Percentiles rank a stretch among this genome's conserved stretches.
phyloP scores from a whole-genome alignment of 164 flowering plant species.

The Nelumbo lutea region DNA sequence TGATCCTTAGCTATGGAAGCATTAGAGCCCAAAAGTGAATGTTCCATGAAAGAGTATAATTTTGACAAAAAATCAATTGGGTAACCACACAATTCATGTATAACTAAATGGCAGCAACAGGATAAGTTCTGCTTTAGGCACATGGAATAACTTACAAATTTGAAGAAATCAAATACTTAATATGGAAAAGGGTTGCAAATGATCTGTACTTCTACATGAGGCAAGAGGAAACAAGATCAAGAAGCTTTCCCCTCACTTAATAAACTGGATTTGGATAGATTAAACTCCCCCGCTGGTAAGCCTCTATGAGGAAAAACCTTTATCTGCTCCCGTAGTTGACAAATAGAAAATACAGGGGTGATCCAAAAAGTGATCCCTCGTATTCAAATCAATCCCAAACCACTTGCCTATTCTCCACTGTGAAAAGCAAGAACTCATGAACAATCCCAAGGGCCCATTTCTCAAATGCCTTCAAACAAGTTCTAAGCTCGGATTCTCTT shows the following conservation, averaged over 20 bases:
- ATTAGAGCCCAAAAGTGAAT: too few relatives aligned
- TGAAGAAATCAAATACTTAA: too few relatives aligned
- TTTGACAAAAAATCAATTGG: too few relatives aligned
- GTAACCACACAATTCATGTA: too few relatives aligned
- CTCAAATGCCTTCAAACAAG: constrained; percentile 47
- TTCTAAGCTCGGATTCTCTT: constrained; percentile 29
- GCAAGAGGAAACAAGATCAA: constrained; percentile 50
- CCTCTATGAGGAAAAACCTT: constrained; percentile 77
- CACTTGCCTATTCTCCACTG: constrained; percentile 89
- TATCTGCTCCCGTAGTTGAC: constrained; percentile 75
- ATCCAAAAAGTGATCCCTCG: constrained; percentile 83
- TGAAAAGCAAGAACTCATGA: constrained; percentile 86
- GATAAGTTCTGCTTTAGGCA: too few relatives aligned
- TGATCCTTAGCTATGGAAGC: too few relatives aligned
- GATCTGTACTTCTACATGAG: too few relatives aligned
- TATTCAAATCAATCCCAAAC: constrained; percentile 77
- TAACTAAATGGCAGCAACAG: too few relatives aligned
- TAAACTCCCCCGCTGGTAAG: constrained; percentile 69
- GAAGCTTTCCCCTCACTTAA: constrained; percentile 67
- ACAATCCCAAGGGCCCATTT: constrained; percentile 80
- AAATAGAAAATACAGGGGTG: constrained; percentile 88
- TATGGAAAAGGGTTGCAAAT: too few relatives aligned
- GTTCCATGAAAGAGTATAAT: too few relatives aligned
- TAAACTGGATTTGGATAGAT: constrained; percentile 76
- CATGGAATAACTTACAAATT: too few relatives aligned